A percentile compares a stretch with the other conserved stretches of the same genome.
Evolutionary conservation across 164 flowering plant species (phyloP).

Genomic region (Umbilicus rupestris): DNA sequence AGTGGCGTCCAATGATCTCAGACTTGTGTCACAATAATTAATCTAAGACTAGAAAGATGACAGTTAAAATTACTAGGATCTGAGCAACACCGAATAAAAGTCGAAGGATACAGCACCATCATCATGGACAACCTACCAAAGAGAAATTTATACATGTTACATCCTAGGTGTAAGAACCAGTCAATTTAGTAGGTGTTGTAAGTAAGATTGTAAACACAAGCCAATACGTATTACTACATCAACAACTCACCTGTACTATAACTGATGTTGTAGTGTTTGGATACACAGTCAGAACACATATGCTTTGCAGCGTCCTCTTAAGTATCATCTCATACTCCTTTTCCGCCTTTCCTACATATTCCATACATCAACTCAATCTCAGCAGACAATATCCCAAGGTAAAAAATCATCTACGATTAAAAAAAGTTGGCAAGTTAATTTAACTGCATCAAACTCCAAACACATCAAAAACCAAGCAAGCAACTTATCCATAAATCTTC

Average conservation of each 20-base stretch:
- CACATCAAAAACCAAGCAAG: not conserved
- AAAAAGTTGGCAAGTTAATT: not conserved
- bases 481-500: not conserved
- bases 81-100: not conserved
- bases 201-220: not conserved
- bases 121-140: conserved; percentile 82
- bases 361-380: no score
- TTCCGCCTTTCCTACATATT: conserved; percentile 56
- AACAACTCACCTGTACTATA: conserved; percentile 57
- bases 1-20: not conserved
- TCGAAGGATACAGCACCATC: conserved; percentile 92
- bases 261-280: conserved; percentile 91
- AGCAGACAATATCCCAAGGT: not conserved
- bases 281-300: conserved; percentile 59
- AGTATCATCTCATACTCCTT: conserved; percentile 87
- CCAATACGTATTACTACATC: not conserved
- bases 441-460: not conserved
- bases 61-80: not conserved
- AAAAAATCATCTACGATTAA: not conserved
- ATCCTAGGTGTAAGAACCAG: not conserved
- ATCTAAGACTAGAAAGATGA: not conserved
- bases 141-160: not conserved
- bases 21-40: not conserved
- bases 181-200: not conserved
- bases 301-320: conserved; percentile 73